Evolutionary conservation across 1,284 basidiomycete genomes (phyloP).

Genomic region (Hemileia vastatrix): DNA sequence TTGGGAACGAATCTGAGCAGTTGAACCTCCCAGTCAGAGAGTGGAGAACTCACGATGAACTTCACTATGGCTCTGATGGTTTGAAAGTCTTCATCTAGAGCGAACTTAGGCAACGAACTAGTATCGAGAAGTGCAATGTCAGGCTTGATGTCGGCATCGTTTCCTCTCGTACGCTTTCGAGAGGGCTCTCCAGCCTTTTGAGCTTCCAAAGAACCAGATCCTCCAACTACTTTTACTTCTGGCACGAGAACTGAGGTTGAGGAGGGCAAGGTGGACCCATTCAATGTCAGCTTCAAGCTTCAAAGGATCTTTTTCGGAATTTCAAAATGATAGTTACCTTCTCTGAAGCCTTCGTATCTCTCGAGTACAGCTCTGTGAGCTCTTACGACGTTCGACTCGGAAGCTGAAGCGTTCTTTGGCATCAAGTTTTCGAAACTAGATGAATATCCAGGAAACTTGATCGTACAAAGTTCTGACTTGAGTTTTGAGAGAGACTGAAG

Average conservation of each 20-base stretch:
- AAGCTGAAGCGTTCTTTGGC: too few species aligned
- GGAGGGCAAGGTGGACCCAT: not conserved
- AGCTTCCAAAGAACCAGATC: not conserved
- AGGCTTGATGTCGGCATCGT: not conserved
- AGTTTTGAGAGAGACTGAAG: too few species aligned
- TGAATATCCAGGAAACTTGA: too few species aligned
- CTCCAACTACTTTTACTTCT: not conserved
- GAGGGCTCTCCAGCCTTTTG: not conserved
- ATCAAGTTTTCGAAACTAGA: too few species aligned
- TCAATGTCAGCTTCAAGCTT: not conserved
- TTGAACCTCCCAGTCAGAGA: not conserved
- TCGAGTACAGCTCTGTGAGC: not conserved
- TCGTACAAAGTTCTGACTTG: too few species aligned
- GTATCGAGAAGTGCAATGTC: not conserved
- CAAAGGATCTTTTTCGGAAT: not conserved
- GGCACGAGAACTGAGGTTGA: not conserved
- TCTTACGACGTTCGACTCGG: not conserved
- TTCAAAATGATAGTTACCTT: not conserved
- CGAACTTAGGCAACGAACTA: not conserved
- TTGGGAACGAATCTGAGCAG: too few species aligned
- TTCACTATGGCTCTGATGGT: not conserved
- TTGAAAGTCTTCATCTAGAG: not conserved
- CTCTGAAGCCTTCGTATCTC: not conserved
- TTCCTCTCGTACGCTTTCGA: not conserved
- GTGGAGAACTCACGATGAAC: not conserved